Evolutionary conservation across 1,139 yeast genomes (phyloP).

Genomic region (Diutina neorugosa): DNA sequence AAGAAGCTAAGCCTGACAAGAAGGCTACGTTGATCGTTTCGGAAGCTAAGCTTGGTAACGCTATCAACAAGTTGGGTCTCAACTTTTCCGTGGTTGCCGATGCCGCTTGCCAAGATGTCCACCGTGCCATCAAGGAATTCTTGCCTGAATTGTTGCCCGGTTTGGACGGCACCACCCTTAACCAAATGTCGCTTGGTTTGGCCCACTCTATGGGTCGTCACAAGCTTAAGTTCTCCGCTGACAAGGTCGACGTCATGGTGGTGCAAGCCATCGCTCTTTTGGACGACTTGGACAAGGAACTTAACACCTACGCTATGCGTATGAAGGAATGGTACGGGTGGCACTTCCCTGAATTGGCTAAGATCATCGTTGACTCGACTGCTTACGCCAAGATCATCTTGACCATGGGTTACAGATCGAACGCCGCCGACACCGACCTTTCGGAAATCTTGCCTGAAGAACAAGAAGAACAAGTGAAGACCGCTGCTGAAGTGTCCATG

Average conservation of each 20-base stretch:
- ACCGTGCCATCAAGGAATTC: slow-evolving; percentile 89
- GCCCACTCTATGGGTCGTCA: slow-evolving; percentile 98
- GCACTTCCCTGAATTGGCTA: slow-evolving; percentile 99
- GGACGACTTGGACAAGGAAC: slow-evolving; percentile 94
- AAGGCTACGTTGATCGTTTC: slow-evolving; percentile 85
- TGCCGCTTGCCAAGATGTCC: slow-evolving; percentile 87
- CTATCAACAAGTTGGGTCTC: slow-evolving; percentile 88
- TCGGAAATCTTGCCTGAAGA: slow-evolving; percentile 90
- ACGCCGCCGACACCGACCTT: slow-evolving; percentile 82
- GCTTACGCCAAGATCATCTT: slow-evolving; percentile 88
- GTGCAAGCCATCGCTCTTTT: slow-evolving; percentile 96
- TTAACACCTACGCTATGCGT: slow-evolving; percentile 97
- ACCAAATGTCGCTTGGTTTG: slow-evolving; percentile 93
- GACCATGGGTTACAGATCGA: slow-evolving; percentile 90
- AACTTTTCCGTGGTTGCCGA: slow-evolving; percentile 85
- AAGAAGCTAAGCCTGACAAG: slow-evolving; percentile 77
- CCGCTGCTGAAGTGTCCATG: slow-evolving; percentile 97
- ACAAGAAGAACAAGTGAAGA: slow-evolving; percentile 66
- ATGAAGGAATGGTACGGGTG: slow-evolving; percentile 99
- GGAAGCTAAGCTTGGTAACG: slow-evolving; percentile 90
- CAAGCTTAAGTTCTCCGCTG: slow-evolving; percentile 93
- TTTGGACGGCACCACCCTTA: slow-evolving; percentile 68
- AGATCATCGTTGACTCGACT: slow-evolving; percentile 89
- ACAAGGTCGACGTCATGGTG: slow-evolving; percentile 96
- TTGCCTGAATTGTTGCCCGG: slow-evolving; percentile 93